A percentile compares a stretch with the other conserved stretches of the same genome.
These are phyloP conservation scores for Penicillium parvum DNA, from an alignment of 495 filamentous ascomycete species.

Conservation along the genomic window DNA sequence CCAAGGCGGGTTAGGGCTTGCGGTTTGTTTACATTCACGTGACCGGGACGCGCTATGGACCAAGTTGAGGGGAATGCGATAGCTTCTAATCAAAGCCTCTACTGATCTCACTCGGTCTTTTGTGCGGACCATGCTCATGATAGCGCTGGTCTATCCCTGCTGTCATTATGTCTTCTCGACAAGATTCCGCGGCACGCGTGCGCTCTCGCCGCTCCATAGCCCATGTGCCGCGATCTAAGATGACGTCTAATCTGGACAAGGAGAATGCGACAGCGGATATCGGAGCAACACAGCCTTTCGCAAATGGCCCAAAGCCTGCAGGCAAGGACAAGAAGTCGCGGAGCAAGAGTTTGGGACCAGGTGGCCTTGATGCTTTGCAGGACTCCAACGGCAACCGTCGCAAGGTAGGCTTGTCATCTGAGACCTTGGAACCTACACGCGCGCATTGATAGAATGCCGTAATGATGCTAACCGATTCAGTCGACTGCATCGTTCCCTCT, in stretches of 20 bases:
- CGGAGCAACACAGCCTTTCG: constrained; percentile 29
- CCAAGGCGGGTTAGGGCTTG: constrained; percentile 41
- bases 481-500: constrained; percentile 53
- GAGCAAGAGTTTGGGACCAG: constrained; percentile 93
- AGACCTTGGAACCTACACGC: constrained; percentile 1
- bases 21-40: constrained; percentile 43
- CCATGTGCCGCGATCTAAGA: constrained; percentile 52
- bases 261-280: constrained; percentile 70
- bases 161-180: constrained; percentile 36
- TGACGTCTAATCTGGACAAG: constrained; percentile 49
- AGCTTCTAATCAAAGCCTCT: constrained; percentile 1
- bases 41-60: constrained; percentile 38
- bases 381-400: constrained; percentile 73
- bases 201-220: constrained; percentile 78
- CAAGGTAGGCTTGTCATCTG: constrained; percentile 53
- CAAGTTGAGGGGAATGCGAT: constrained; percentile 11
- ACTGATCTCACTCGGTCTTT: background rate
- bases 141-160: background rate
- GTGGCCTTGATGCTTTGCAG: constrained; percentile 78
- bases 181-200: constrained; percentile 37
- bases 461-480: constrained; percentile 25
- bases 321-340: constrained; percentile 67
- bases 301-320: constrained; percentile 29
- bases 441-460: constrained; percentile 1
- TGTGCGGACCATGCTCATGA: constrained; percentile 10